A percentile compares a stretch with the other conserved stretches of the same genome.
phyloP scores from a whole-genome alignment of 345 rosid species.

The Hibiscus trionum region DNA sequence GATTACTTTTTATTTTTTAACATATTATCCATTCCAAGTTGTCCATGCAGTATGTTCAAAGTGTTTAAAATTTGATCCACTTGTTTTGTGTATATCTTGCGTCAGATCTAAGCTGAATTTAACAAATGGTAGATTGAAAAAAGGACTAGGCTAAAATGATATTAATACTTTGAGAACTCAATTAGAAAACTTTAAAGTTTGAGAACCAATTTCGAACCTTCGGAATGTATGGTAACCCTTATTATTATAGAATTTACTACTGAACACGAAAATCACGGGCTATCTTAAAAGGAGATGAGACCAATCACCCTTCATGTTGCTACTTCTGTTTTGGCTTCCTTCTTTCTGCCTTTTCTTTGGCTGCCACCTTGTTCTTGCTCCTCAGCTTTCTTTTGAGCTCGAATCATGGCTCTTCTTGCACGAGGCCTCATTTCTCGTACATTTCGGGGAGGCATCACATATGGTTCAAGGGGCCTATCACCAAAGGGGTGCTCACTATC shows the following conservation, averaged over 20 bases:
- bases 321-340: not conserved
- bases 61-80: too few species aligned
- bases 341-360: conserved; percentile 34
- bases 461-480: conserved; percentile 65
- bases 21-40: too few species aligned
- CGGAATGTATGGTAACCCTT: too few species aligned
- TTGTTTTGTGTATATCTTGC: too few species aligned
- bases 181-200: too few species aligned
- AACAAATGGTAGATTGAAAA: too few species aligned
- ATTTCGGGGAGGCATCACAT: conserved; percentile 68
- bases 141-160: too few species aligned
- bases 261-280: not conserved
- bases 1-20: too few species aligned
- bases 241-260: not conserved
- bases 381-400: conserved; percentile 83
- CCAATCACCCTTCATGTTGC: not conserved
- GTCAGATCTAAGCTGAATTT: too few species aligned
- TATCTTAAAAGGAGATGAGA: not conserved
- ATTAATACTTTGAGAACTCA: too few species aligned
- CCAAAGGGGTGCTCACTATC: conserved; percentile 79
- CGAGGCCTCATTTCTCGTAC: conserved; percentile 93
- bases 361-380: conserved; percentile 39
- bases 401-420: conserved; percentile 81
- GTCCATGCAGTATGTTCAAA: too few species aligned
- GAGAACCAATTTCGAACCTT: too few species aligned